Evolutionary conservation across 495 filamentous ascomycete species (phyloP), one percentile per base, ranked within the genome.

Genomic region (Hypoxylon fragiforme): DNA sequence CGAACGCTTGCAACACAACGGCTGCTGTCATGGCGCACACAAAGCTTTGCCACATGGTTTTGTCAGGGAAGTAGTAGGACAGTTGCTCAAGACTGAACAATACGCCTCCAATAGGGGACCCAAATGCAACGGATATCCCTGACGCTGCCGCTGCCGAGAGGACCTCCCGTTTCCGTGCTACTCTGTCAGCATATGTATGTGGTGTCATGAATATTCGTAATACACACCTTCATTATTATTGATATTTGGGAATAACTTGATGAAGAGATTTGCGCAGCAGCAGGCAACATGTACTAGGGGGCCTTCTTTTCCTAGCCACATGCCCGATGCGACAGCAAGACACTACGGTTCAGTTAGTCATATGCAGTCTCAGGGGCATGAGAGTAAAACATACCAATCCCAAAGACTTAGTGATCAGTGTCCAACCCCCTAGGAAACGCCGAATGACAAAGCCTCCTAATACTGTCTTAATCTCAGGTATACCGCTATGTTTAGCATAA

Each of bases 41-140:
- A 72, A 98, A 97, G 66, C 90, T 95, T 66, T 97, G 92, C 94
- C 94, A 98, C 94, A 98, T 98, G 1, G 94, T 96, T 68, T 97
- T 97, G 65, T 98, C 94, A 1, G 94, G 94, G 57, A 98, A 98
- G 69, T 97, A 98, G 73, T 97, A 98, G 1, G 91, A 95, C 9
- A 98, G 73, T 79, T 97, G 92, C 81, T 98, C 94, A 19, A 98
- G 77, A 71, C 89, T 94, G 76, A 98, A 95, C 3, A 95, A 72
- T 13, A 95, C 90, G 15, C 90, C 90, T 21, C 94, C 94, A 50
- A 98, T 96, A 22, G 94, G 94, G 7, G 95, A 92, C 18, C 95
- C 94, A 67, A 99, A 99, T 30, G 94, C 95, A 31, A 99, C 94
- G 1, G 92, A 96, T 37, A 99, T 95, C 18, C 94, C 94, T 13